Percentiles rank a stretch among this genome's conserved stretches.
These are phyloP conservation scores for Suillus ampliporus DNA, from an alignment of 768 basidiomycete genomes.

Conservation along the genomic window DNA sequence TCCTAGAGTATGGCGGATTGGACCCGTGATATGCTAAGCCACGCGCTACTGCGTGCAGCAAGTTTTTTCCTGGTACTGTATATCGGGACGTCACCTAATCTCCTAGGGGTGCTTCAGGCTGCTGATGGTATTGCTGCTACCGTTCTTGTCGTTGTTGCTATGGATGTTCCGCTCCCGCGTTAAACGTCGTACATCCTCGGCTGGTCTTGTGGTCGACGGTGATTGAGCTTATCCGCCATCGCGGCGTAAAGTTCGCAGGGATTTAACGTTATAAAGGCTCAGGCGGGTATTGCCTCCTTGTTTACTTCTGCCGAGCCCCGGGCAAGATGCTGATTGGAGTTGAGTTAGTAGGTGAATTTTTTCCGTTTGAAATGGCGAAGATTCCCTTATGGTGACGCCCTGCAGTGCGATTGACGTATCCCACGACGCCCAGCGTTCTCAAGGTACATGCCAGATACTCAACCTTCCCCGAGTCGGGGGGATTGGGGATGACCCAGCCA, in stretches of 20 bases:
- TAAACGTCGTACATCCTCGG: slow-evolving; percentile 36
- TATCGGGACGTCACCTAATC: slow-evolving; percentile 23
- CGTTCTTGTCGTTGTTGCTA: slow-evolving; percentile 35
- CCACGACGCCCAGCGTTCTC: neutral
- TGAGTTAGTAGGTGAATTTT: neutral
- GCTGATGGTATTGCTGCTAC: neutral
- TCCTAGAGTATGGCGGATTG: slow-evolving; percentile 37
- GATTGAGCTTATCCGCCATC: slow-evolving; percentile 26
- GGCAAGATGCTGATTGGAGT: neutral
- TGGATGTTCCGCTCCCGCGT: slow-evolving; percentile 20
- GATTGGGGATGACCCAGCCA: neutral
- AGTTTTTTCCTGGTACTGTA: slow-evolving; percentile 20
- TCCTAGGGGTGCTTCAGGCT: neutral
- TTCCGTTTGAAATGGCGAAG: neutral
- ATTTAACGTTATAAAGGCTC: neutral
- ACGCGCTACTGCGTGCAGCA: slow-evolving; percentile 20
- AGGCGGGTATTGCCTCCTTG: neutral
- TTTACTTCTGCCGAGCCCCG: neutral
- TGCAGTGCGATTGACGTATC: neutral
- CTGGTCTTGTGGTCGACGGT: slow-evolving; percentile 37
- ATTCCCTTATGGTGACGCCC: neutral
- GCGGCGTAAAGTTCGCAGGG: slow-evolving; percentile 11
- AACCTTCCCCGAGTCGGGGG: no score
- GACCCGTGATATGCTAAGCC: slow-evolving; percentile 37
- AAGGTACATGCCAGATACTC: no score